A percentile compares a stretch with the other conserved stretches of the same genome.
phyloP scores from a whole-genome alignment of 768 basidiomycete genomes.

The Mycena pura region DNA sequence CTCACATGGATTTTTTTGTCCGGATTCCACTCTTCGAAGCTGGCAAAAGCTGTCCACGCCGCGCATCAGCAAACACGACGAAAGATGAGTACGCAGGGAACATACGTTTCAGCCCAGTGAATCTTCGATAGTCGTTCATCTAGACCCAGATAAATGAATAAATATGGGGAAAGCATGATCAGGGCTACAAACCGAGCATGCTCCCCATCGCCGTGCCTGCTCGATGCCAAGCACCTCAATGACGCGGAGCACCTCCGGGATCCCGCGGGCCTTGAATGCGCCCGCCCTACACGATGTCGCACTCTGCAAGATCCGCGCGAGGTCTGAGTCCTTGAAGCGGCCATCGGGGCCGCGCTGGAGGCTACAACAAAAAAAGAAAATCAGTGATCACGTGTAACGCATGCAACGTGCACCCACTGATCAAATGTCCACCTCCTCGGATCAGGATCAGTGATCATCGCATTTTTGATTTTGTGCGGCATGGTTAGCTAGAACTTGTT shows the following conservation, averaged over 20 bases:
- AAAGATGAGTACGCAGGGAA: background rate
- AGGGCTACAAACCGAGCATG: constrained; percentile 66
- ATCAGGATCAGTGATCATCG: constrained; percentile 40
- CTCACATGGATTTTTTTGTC: constrained; percentile 59
- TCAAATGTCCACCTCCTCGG: constrained; percentile 63
- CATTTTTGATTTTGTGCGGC: constrained; percentile 31
- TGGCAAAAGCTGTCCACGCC: constrained; percentile 56
- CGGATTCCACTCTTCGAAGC: constrained; percentile 78
- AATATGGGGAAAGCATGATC: constrained; percentile 1
- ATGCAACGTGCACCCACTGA: constrained; percentile 46
- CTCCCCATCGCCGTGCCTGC: constrained; percentile 71
- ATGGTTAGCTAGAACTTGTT: background rate
- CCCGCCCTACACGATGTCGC: constrained; percentile 66
- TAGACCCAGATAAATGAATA: constrained; percentile 27
- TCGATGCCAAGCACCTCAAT: constrained; percentile 76
- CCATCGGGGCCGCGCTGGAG: constrained; percentile 56
- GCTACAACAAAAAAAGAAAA: constrained; percentile 38
- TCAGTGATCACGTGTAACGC: background rate
- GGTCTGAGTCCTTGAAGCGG: constrained; percentile 67
- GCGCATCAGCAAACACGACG: constrained; percentile 16
- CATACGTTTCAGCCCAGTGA: constrained; percentile 71
- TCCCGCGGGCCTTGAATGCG: constrained; percentile 74
- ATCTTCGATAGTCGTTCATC: constrained; percentile 77
- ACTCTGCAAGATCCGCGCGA: constrained; percentile 67
- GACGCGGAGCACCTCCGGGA: constrained; percentile 66